phyloP scores from a whole-genome alignment of 371 early-diverging fungal species.

The Lichtheimia ornata region DNA sequence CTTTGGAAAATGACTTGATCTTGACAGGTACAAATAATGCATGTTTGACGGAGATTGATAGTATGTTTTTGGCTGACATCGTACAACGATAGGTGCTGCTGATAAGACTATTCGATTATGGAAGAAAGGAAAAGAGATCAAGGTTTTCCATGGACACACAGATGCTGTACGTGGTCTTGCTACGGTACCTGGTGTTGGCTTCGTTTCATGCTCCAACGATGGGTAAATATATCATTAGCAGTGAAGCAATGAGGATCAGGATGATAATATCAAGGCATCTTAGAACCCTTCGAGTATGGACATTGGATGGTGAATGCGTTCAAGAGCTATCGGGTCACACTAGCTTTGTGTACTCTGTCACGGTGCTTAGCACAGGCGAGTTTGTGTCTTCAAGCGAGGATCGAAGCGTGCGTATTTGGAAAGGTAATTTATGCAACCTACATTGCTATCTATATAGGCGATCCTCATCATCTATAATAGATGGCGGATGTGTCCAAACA shows the following conservation, averaged over 20 bases:
- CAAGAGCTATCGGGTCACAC: constrained; percentile 86
- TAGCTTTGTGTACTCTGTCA: constrained; percentile 90
- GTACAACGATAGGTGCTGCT: constrained; percentile 73
- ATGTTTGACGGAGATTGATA: too few species aligned
- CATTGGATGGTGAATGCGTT: constrained; percentile 71
- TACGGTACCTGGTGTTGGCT: constrained; percentile 61
- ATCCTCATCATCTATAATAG: constrained; percentile 28
- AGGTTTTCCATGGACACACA: constrained; percentile 84
- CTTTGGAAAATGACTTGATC: constrained; percentile 67
- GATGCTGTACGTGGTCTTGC: constrained; percentile 90
- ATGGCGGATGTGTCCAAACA: constrained; percentile 72
- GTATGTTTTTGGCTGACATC: neutral
- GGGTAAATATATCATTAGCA: constrained; percentile 42
- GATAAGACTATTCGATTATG: constrained; percentile 92
- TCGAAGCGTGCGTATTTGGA: constrained; percentile 88
- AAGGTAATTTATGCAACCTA: constrained; percentile 43
- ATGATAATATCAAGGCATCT: neutral
- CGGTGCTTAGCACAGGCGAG: constrained; percentile 72
- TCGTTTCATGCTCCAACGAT: constrained; percentile 91
- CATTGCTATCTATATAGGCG: neutral
- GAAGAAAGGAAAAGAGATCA: constrained; percentile 68
- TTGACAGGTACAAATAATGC: constrained; percentile 71
- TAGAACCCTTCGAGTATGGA: constrained; percentile 85
- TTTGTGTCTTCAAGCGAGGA: constrained; percentile 94
- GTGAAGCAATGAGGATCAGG: neutral